Conservation (phyloP, 2,329 filamentous ascomycete species). For the Fusarium nisikadoi region DNA sequence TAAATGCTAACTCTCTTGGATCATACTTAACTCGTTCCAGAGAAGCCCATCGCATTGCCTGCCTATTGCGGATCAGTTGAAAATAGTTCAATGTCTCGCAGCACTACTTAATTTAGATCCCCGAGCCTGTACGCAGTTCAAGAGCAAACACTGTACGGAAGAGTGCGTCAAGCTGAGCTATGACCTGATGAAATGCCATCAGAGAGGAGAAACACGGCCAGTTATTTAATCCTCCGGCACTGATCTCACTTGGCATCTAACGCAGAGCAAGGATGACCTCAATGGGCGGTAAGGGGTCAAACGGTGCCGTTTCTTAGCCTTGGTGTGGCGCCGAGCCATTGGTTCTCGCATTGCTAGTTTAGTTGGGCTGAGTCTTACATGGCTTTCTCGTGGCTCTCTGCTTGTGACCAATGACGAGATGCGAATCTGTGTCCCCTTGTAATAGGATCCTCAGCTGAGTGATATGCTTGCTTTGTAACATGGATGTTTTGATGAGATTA, state of each 20-base stretch:
- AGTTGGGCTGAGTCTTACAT: slow-evolving; percentile 40
- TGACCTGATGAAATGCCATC: slow-evolving; percentile 7
- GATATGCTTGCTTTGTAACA: neutral
- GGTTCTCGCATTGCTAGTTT: slow-evolving; percentile 28
- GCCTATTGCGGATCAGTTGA: slow-evolving; percentile 12
- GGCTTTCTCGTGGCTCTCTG: slow-evolving; percentile 33
- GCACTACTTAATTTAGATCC: neutral
- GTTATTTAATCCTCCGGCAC: slow-evolving; percentile 9
- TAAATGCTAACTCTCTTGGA: neutral
- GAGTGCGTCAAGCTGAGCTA: slow-evolving; percentile 22
- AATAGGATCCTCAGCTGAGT: slow-evolving; percentile 21
- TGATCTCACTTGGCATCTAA: slow-evolving; percentile 2
- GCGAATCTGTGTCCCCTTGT: slow-evolving; percentile 6
- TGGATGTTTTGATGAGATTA: neutral
- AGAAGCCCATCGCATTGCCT: slow-evolving; percentile 14
- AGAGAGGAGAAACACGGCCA: slow-evolving; percentile 4
- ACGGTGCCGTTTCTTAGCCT: slow-evolving; percentile 15
- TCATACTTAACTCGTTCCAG: neutral
- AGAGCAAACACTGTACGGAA: slow-evolving; percentile 29
- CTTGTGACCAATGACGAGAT: slow-evolving; percentile 16
- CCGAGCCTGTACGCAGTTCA: slow-evolving; percentile 5
- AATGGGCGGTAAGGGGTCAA: slow-evolving; percentile 19
- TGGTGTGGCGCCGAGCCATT: slow-evolving; percentile 34
- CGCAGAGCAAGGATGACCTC: neutral
- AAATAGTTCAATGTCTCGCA: slow-evolving; percentile 11